Percentiles rank a stretch among this genome's conserved stretches.
These are phyloP conservation scores for Castanea mollissima DNA, from an alignment of 306 rosid genomes.

Conservation along the genomic window DNA sequence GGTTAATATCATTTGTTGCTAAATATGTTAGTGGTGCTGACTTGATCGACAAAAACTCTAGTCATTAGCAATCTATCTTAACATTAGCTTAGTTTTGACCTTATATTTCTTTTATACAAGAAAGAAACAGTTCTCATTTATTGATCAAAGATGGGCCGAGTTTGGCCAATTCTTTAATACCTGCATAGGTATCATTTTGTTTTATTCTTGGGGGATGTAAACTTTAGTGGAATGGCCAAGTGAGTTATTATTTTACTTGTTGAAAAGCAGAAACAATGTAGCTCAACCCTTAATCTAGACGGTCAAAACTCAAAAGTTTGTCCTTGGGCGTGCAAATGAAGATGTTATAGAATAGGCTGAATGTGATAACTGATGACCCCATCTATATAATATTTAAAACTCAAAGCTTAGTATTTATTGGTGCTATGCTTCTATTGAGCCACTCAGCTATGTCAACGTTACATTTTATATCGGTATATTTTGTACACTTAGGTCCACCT, in stretches of 20 bases:
- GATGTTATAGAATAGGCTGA: too few relatives aligned
- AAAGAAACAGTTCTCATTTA: slow-evolving; percentile 19
- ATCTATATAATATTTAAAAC: too few relatives aligned
- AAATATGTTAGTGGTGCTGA: slow-evolving; percentile 91
- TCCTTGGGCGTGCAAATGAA: too few relatives aligned
- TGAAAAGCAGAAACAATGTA: too few relatives aligned
- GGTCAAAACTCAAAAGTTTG: too few relatives aligned
- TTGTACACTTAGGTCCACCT: too few relatives aligned
- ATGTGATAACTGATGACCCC: too few relatives aligned
- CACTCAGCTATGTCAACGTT: too few relatives aligned
- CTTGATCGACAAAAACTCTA: slow-evolving; percentile 51
- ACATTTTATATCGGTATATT: too few relatives aligned
- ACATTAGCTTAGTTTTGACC: not conserved
- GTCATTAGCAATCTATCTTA: slow-evolving; percentile 19
- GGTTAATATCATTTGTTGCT: slow-evolving; percentile 79
- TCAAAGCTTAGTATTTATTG: too few relatives aligned
- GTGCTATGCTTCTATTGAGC: too few relatives aligned
- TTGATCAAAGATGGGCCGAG: slow-evolving; percentile 22
- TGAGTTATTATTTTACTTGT: not conserved
- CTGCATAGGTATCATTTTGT: not conserved
- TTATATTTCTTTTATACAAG: slow-evolving; percentile 12
- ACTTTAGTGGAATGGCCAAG: not conserved
- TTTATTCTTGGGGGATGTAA: slow-evolving; percentile 22
- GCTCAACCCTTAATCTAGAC: too few relatives aligned
- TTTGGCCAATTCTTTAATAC: slow-evolving; percentile 24